phyloP scores from a whole-genome alignment of 176 grass and related monocot genomes.

The Miscanthus lutarioriparius region DNA sequence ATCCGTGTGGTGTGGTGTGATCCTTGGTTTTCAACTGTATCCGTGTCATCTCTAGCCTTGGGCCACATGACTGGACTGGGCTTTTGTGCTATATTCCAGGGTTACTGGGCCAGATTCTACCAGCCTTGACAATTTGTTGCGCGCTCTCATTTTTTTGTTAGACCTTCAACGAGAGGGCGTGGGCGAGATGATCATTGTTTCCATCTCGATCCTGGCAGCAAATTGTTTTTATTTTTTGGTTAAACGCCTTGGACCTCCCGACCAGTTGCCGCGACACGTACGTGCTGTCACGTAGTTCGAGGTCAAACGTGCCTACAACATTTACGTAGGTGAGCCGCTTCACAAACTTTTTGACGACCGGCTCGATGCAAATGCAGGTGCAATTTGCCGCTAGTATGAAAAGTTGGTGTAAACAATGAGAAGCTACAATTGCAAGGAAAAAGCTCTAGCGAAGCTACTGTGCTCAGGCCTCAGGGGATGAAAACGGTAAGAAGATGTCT shows the following conservation, averaged over 20 bases:
- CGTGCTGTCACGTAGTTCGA: neutral
- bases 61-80: neutral
- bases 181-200: neutral
- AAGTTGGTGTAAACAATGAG: no score
- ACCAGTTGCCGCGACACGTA: neutral
- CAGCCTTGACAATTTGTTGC: neutral
- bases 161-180: neutral
- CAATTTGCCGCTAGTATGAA: neutral
- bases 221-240: neutral
- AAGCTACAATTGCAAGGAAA: no score
- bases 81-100: neutral
- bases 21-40: neutral
- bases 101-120: neutral
- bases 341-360: neutral
- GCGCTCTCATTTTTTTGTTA: neutral
- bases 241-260: neutral
- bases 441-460: no score
- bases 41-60: neutral
- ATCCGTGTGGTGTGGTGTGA: neutral
- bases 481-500: no score
- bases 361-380: slow-evolving; percentile 1
- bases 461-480: no score
- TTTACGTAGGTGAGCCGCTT: neutral
- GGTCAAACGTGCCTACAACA: neutral
- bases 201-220: neutral